Evolutionary conservation across 441 rosid species (phyloP), one percentile per base, ranked within the genome.

Genomic region (Biscutella auriculata): DNA sequence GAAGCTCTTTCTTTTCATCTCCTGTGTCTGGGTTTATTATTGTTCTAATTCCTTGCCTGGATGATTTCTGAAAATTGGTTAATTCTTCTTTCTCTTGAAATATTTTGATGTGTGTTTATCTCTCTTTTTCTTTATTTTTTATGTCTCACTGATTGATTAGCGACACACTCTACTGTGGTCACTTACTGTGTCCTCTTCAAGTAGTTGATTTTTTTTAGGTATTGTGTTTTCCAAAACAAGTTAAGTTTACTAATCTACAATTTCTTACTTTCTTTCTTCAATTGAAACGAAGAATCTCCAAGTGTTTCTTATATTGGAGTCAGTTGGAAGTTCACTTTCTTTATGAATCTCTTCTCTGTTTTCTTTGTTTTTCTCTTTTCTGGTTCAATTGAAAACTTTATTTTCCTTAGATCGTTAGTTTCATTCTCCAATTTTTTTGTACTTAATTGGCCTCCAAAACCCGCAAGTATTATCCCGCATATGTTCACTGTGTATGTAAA

Each of bases 31-130:
- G 45, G 45, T 25, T 65, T 65, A 30, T 48, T 25, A 9, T 47
- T 48, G 45, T n/a, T n/a, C 23, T 57, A 42, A 62, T 73, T 73
- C 69, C 44, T 73, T 69, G 48, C 71, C 65, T 73, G 63, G 12
- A 51, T 57, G 53, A 56, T 61, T 54, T 63, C 44, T 36, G 46
- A 56, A 62, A 62, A 51, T 54, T 12, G n/a, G 57, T 12, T 50
- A 9, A 0, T 43, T 40, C 11, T 36, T 43, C 4, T n/a, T 9
- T 12, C 8, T 34, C 57, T 35, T 0, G n/a, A 9, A 7, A 32
- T 34, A 35, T 47, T 32, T 19, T 46, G 34, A 29, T 46, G 4
- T 4, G 3, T 37, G 27, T 55, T 9, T 48, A 15, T 12, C 29
- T 13, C 29, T 40, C 14, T 10, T 30, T 14, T 17, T 27, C 6